phyloP scores from a whole-genome alignment of 768 basidiomycete genomes.

The Nevesoporus exiguus region DNA sequence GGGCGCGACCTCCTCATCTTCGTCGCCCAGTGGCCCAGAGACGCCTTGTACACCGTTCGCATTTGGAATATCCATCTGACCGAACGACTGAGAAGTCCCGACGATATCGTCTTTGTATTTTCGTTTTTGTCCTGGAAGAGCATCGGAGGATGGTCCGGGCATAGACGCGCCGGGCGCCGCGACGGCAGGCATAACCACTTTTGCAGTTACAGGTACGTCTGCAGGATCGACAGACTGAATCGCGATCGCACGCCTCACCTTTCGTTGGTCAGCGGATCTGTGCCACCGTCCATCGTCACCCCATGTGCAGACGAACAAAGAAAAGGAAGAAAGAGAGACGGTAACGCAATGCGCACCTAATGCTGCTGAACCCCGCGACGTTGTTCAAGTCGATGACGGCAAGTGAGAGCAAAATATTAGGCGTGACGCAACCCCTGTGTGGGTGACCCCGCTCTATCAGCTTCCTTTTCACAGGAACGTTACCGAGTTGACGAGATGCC shows the following conservation, averaged over 20 bases:
- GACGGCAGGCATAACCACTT: slow-evolving; percentile 7
- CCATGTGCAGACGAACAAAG: not conserved
- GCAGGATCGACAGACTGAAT: slow-evolving; percentile 49
- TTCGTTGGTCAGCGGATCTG: slow-evolving; percentile 60
- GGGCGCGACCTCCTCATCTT: slow-evolving; percentile 40
- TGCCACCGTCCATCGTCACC: not conserved
- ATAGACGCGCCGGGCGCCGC: slow-evolving; percentile 1
- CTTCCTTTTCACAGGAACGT: slow-evolving; percentile 14
- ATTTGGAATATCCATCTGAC: slow-evolving; percentile 16
- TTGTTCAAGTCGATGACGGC: slow-evolving; percentile 40
- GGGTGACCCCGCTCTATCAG: slow-evolving; percentile 9
- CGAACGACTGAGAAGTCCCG: slow-evolving; percentile 9
- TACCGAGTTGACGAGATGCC: slow-evolving; percentile 18
- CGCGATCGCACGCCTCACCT: slow-evolving; percentile 57
- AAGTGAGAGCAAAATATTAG: slow-evolving; percentile 49
- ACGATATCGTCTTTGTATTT: slow-evolving; percentile 36
- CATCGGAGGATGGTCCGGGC: slow-evolving; percentile 8
- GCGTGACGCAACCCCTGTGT: slow-evolving; percentile 69
- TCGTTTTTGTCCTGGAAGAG: slow-evolving; percentile 37
- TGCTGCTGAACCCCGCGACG: slow-evolving; percentile 48
- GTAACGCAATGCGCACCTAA: slow-evolving; percentile 40
- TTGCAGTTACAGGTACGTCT: slow-evolving; percentile 53
- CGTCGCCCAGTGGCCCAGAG: slow-evolving; percentile 30
- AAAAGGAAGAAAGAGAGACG: not conserved
- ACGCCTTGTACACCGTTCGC: slow-evolving; percentile 10